Base-by-base conservation (phyloP, 2,329 filamentous ascomycete genomes). In the Zasmidium citrigriseum region DNA sequence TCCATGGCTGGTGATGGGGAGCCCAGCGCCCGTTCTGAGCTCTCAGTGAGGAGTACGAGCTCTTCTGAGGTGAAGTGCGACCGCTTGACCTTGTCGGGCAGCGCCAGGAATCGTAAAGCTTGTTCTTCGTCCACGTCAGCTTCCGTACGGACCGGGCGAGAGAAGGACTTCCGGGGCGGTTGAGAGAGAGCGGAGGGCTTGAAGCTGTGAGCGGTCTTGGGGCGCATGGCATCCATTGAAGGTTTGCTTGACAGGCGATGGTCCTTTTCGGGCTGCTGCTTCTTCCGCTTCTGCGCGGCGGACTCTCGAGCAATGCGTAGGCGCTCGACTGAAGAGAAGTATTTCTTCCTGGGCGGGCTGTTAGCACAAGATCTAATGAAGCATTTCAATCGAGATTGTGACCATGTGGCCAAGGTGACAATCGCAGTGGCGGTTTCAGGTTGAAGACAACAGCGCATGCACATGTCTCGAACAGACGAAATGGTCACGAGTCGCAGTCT, bases 1-100 rank as follows among this genome's bases (percentile, higher is more conserved):
- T 65, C 54, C 12, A 51, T 45, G n/a, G 16, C 2, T 24, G 14
- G 41, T 22, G 44, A 48, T n/a, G 24, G n/a, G 21, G 29, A 59
- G 9, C 59, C 59, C n/a, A 73, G 61, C 14, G 63, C 65, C 21
- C 67, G 80, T 64, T 83, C 77, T 52, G 81, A 79, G 53, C 81
- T 80, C 55, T 79, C 79, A 44, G 83, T 83, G 56, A 88, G 78
- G 58, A 86, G 74, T 46, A 83, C 76, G 66, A 89, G 88, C 75
- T 95, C 90, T 73, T 92, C 88, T 50, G 79, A 80, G 22, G 87
- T 87, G 72, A 92, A 88, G 61, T 89, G 84, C 64, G 84, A 85
- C 64, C 85, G 84, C 69, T 86, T 86, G 63, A 91, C 82, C 73
- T 91, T 91, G 62, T 89, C 85, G 20, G 90, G 89, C 45, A 92